Evolutionary conservation across 306 rosid species (phyloP), one percentile per base, ranked within the genome.

Genomic region (Acmispon strigosus): DNA sequence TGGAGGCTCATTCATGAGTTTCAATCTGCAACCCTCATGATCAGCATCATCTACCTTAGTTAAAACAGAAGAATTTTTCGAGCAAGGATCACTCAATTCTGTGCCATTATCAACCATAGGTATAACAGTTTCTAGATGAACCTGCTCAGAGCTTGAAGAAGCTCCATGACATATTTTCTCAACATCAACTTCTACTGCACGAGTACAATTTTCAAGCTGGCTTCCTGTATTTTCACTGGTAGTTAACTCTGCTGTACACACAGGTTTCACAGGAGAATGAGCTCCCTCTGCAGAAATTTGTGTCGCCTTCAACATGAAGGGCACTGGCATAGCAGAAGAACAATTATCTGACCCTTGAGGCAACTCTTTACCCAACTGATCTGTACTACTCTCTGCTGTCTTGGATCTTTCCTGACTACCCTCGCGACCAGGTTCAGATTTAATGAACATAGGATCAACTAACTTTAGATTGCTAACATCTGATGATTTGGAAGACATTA

Each of bases 391-490:
- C 73, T 67, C 84, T 51, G 77, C 52, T 8, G 76, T 68, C 69
- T 69, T 76, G 73, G 79, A 60, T 51, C 44, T 70, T 48, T 69
- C 82, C 62, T 45, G 79, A 45, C 52, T 69, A 73, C 54, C 71
- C 52, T 71, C 84, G 13, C 42, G 69, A 61, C 49, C 48, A 16
- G 84, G 77, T 78, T 87, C 98, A 6, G 82, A 57, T 80, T 92
- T 92, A 47, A 83, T 14, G n/a, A 72, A 39, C 42, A 62, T 63
- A 44, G 81, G 37, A 78, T 74, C 90, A 55, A 45, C 83, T 52
- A 80, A 70, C 45, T 54, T 70, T 37, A 52, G 27, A 67, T 64
- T 73, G 57, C 75, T 41, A 75, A 51, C 57, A 27, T 70, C 66
- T 56, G 75, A 78, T 10, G 77, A 29, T 47, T 79, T 73, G 10